Base-by-base conservation (phyloP, 169 alveolate genomes). In the Eimeria praecox region DNA sequence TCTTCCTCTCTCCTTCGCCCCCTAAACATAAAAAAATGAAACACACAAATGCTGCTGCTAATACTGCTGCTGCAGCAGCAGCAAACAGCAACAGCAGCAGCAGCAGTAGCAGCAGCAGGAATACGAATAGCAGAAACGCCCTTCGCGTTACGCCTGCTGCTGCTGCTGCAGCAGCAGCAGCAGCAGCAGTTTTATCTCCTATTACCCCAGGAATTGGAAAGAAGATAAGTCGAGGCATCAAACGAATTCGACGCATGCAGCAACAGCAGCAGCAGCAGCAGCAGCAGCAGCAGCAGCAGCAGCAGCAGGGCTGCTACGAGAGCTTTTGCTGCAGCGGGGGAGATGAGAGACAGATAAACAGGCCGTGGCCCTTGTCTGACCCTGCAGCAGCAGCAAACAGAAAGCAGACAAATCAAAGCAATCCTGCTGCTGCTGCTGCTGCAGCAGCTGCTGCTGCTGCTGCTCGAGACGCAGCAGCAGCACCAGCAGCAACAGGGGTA, bases 201-300 rank as follows among this genome's bases (percentile, higher is more conserved):
- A 33, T 75, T 54, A 75, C 86, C 24, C 86, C 86, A 5, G 86
- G 86, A 10, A 27, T 75, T 27, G 56, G 86, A n/a, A 46, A 38
- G 24, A 14, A 30, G 14, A 69, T 9, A 9, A 69, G 35, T n/a
- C 80, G n/a, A 69, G 80, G n/a, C 8, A 35, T 22, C 12, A 56
- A 56, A 14, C 20, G 66, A 56, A 20, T 56, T 14, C 27, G 20
- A 9, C 69, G 69, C 69, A 59, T 59, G 69, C 69, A 59, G n/a
- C 69, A 59, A 59, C 82, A 86, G 92, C 92, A 35, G 75, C 64
- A 49, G 78, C 95, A 33, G 78, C 89, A 52, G 62, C 49, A 77
- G 56, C 46, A 27, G 54, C 40, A n/a, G 40, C 10, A 10, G 75
- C 75, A 10, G 27, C 75, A 10, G 75, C 83, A 38, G 82, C 93